Conservation (phyloP, 345 rosid species). For the Brassica napus region Da-Ae NC_063450.1:32570501-32571000, state of each 20-base stretch:
- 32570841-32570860: background rate
- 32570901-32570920: background rate
- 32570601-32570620: too few species aligned
- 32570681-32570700: too few species aligned
- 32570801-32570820: background rate
- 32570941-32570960: background rate
- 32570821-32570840: background rate
- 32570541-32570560: too few species aligned
- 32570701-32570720: too few species aligned
- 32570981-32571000: background rate
- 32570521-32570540: too few species aligned
- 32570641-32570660: too few species aligned
- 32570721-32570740: too few species aligned
- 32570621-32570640: too few species aligned
- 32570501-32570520: too few species aligned
- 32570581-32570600: too few species aligned
- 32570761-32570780: background rate
- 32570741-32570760: background rate
- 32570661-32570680: too few species aligned
- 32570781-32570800: background rate
- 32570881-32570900: background rate
- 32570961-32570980: background rate
- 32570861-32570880: background rate
- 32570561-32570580: too few species aligned
- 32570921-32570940: background rate